These are phyloP conservation scores for Hyaloscypha hepaticicola DNA, from an alignment of 495 filamentous ascomycete species.

Conservation along the genomic window DNA sequence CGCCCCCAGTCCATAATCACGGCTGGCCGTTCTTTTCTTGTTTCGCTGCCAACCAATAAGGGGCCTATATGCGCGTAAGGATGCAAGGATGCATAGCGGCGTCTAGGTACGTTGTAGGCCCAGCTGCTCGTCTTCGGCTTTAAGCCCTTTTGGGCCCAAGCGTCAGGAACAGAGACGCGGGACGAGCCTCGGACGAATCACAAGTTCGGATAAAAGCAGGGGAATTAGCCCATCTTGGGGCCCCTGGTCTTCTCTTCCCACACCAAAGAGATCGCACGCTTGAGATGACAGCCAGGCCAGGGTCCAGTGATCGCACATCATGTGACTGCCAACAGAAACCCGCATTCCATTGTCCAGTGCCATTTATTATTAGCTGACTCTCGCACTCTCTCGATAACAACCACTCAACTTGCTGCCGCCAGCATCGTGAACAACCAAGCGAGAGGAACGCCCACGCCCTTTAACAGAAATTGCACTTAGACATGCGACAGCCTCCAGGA, in stretches of 20 bases:
- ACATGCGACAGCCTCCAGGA: background rate
- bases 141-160: background rate
- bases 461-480: background rate
- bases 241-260: background rate
- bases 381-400: too few relatives aligned
- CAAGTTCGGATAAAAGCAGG: background rate
- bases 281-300: background rate
- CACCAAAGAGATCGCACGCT: too few relatives aligned
- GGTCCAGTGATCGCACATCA: conserved; percentile 2
- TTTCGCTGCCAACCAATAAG: background rate
- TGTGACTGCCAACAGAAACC: background rate
- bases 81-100: conserved; percentile 4
- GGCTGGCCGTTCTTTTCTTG: conserved; percentile 18
- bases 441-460: background rate
- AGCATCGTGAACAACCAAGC: background rate
- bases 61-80: background rate
- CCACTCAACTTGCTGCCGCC: too few relatives aligned
- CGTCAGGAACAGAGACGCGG: background rate
- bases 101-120: background rate
- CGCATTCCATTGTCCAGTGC: too few relatives aligned
- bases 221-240: background rate
- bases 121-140: too few relatives aligned
- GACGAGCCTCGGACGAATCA: background rate
- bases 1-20: background rate
- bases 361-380: too few relatives aligned